Base-by-base conservation (phyloP, 768 basidiomycete genomes). In the Mycena galericulata region DNA sequence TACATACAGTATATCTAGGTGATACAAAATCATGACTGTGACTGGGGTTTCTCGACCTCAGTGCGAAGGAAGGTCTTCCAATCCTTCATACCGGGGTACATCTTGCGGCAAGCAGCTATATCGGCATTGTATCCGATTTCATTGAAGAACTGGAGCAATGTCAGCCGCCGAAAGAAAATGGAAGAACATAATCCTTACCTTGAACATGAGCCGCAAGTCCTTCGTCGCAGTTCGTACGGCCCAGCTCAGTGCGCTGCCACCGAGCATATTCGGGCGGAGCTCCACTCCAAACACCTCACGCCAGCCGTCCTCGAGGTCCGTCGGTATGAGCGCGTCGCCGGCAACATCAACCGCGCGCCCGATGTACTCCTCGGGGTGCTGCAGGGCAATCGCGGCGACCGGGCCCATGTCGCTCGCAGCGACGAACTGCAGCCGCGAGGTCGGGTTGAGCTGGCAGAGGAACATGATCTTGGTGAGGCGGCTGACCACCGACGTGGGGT, bases 211-310 rank as follows among this genome's bases (percentile, higher is more conserved):
- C 45, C 61, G 20, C 45, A 68, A 32, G 10, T 68, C 67, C 67
- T 62, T 68, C 40, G 60, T 62, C 46, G 53, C 60, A 12, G 50
- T 68, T 11, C 41, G 38, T 36, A 68, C 67, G 34, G 46, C 45
- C 67, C 67, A 68, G 45, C 67, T 68, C 20, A 68, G 58, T 8
- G 67, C 67, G 45, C 67, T 68, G 27, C 67, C 60, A 8, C 67
- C 67, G 6, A 62, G 15, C 60, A 68, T 57, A 17, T 49, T 36
- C 9, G 67, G 67, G 10, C 67, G 41, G 60, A 68, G 55, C 54
- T 61, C 67, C 15, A 40, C 60, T 11, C 54, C 67, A 22, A 67
- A 60, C 32, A 55, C 58, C 65, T 67, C 65, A 11, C 65, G 65
- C 65, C 65, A 67, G 24, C 65, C 65, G 15, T 10, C 51, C 51